These are phyloP conservation scores for Anacardium occidentale DNA, from an alignment of 345 rosid genomes.

Conservation along the genomic window DNA sequence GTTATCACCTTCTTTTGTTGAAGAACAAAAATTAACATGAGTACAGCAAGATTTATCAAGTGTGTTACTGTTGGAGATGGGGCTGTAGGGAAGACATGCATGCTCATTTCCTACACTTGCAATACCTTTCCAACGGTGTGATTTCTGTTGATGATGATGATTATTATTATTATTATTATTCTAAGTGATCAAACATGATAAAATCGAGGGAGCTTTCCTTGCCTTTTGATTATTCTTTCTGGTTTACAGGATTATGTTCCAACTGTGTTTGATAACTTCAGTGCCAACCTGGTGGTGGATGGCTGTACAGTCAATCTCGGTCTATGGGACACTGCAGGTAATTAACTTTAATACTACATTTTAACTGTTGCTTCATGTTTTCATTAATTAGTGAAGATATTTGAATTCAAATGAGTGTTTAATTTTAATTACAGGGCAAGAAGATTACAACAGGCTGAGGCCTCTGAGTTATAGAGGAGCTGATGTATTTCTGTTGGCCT, in stretches of 20 bases:
- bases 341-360: not conserved
- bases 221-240: not conserved
- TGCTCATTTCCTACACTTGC: slow-evolving; percentile 82
- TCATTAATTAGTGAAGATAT: too few species aligned
- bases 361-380: too few species aligned
- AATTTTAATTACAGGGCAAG: slow-evolving; percentile 54
- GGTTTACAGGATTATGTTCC: slow-evolving; percentile 54
- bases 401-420: not conserved
- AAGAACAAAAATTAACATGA: slow-evolving; percentile 37
- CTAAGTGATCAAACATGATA: too few species aligned
- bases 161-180: too few species aligned
- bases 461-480: slow-evolving; percentile 89
- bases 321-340: slow-evolving; percentile 63
- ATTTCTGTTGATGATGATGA: not conserved
- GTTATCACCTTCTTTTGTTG: not conserved
- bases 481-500: slow-evolving; percentile 76
- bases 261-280: slow-evolving; percentile 66
- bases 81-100: slow-evolving; percentile 80
- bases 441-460: slow-evolving; percentile 78
- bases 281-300: slow-evolving; percentile 66
- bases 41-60: slow-evolving; percentile 74
- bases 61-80: slow-evolving; percentile 87
- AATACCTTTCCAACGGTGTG: slow-evolving; percentile 72
- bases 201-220: not conserved
- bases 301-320: slow-evolving; percentile 59